A percentile compares a stretch with the other conserved stretches of the same genome.
Evolutionary conservation across 139 green algal genomes (phyloP).

Genomic region (Dunaliella sp.): DNA sequence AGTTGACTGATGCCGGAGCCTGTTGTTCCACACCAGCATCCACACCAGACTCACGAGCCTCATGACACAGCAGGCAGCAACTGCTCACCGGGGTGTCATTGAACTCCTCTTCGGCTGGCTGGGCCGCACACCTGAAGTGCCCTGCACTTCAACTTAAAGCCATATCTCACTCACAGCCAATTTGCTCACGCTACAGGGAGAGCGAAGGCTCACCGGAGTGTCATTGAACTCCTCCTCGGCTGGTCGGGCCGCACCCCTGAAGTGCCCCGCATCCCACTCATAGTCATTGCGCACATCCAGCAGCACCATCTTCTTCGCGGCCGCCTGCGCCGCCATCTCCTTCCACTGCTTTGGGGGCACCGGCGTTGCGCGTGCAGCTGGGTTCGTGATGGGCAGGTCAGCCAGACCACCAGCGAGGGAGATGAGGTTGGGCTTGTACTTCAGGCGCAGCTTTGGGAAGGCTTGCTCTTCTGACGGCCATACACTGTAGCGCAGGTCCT

Average conservation of each 20-base stretch:
- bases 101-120: conserved; percentile 83
- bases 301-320: conserved; percentile 62
- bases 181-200: too few species aligned
- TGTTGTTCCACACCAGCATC: too few species aligned
- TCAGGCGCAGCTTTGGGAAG: conserved; percentile 82
- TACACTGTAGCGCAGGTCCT: conserved; percentile 57
- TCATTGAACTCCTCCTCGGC: conserved; percentile 86
- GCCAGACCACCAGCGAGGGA: conserved; percentile 74
- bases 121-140: too few species aligned
- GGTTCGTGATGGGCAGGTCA: conserved; percentile 67
- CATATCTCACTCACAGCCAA: too few species aligned
- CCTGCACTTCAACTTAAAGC: too few species aligned
- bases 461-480: conserved; percentile 59
- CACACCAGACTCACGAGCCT: too few species aligned
- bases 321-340: conserved; percentile 54
- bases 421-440: conserved; percentile 84
- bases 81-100: conserved; percentile 77
- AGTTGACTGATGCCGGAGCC: too few species aligned
- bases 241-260: conserved; percentile 51
- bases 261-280: conserved; percentile 98
- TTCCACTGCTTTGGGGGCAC: conserved; percentile 67
- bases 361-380: conserved; percentile 55
- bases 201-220: conserved; percentile 77
- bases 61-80: too few species aligned
- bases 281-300: conserved; percentile 97